phyloP scores from a whole-genome alignment of 1,284 basidiomycete genomes.

The Phenoliferia sp. region DNA sequence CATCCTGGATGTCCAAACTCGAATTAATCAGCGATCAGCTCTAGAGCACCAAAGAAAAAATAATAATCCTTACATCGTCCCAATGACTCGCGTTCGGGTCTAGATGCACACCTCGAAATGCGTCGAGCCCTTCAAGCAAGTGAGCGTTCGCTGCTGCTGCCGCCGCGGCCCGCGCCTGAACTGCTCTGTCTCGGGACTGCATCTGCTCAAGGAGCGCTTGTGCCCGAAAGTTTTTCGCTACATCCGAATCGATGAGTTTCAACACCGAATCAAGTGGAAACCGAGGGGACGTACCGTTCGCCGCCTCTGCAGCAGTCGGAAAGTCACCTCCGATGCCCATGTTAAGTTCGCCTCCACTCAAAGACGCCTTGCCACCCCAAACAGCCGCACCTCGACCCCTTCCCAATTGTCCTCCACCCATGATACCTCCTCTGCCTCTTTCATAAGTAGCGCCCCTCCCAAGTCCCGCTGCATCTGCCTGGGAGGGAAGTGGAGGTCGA shows the following conservation, averaged over 20 bases:
- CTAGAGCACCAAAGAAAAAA: background rate
- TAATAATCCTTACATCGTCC: slow-evolving; percentile 72
- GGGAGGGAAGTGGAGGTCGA: background rate
- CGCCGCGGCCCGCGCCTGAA: slow-evolving; percentile 35
- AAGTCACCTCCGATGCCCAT: slow-evolving; percentile 54
- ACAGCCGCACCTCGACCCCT: background rate
- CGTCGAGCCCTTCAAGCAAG: slow-evolving; percentile 55
- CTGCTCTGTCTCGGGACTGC: slow-evolving; percentile 31
- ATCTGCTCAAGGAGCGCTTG: slow-evolving; percentile 22
- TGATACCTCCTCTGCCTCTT: background rate
- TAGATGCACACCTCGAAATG: slow-evolving; percentile 83
- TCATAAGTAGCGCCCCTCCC: background rate
- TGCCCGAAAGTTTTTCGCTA: slow-evolving; percentile 28
- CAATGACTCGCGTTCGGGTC: slow-evolving; percentile 90
- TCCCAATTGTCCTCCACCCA: background rate
- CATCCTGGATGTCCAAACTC: slow-evolving; percentile 54
- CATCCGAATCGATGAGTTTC: background rate
- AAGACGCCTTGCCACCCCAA: slow-evolving; percentile 3
- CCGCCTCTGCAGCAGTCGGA: slow-evolving; percentile 87
- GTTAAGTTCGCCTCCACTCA: slow-evolving; percentile 1
- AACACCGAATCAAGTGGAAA: background rate
- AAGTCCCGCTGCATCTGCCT: background rate
- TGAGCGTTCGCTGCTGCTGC: slow-evolving; percentile 36
- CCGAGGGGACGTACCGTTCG: slow-evolving; percentile 55
- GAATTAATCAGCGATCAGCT: background rate